These are phyloP conservation scores for Lithocarpus polystachyus DNA, from an alignment of 306 rosid species.

Conservation along the genomic window DNA sequence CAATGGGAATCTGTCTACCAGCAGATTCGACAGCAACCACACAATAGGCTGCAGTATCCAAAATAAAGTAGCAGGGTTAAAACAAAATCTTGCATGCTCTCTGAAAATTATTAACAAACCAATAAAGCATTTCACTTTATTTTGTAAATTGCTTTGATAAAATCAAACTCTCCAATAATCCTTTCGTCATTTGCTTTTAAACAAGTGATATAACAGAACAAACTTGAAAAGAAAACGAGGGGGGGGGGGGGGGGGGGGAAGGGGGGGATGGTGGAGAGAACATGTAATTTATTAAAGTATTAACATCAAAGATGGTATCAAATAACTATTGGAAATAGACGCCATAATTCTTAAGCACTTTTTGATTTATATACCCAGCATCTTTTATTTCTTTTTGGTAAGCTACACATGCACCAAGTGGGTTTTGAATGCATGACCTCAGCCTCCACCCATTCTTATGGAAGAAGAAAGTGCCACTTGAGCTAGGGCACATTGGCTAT, in stretches of 20 bases:
- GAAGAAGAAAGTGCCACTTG: no score
- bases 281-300: not conserved
- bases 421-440: no score
- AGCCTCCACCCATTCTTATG: no score
- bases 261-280: no score
- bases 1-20: slow-evolving; percentile 90
- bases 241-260: no score
- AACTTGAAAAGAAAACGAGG: not conserved
- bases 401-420: no score
- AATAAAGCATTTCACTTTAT: not conserved
- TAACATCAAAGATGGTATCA: not conserved
- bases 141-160: not conserved
- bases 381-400: not conserved
- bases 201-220: not conserved
- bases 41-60: slow-evolving; percentile 68
- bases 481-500: no score
- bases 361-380: not conserved
- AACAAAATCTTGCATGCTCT: not conserved
- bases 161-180: not conserved
- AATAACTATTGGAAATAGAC: no score
- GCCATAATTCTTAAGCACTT: no score
- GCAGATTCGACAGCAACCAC: slow-evolving; percentile 84
- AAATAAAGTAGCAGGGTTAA: slow-evolving; percentile 6
- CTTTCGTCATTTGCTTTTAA: not conserved
- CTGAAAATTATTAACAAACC: not conserved